Base-by-base conservation (phyloP, 345 rosid genomes). In the Eucalyptus fibrosa region DNA sequence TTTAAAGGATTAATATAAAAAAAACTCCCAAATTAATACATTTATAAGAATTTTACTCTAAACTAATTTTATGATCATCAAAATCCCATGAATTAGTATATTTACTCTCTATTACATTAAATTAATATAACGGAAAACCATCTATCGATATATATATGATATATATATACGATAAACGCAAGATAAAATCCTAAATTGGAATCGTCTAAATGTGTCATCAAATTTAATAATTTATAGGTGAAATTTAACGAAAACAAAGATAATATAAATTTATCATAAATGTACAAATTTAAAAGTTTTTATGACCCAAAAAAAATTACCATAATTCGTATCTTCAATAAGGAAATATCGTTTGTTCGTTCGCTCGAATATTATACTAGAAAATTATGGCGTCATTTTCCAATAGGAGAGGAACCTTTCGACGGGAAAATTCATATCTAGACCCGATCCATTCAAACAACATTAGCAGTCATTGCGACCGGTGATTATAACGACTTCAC, bases 201-300 rank as follows among this genome's bases (percentile, higher is more conserved):
- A 56, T 0, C 10, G 0, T 56, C 6, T n/a, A n/a, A n/a, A 0
- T 2, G 0, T 5, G 14, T 56, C 1, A 56, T 56, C 62, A 0
- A 24, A 56, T 26, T 56, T 26, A 23, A 4, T 0, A 56, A 56
- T 56, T 56, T 56, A 4, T 23, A 0, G 0, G 13, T 56, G 62
- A 56, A 56, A 56, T 56, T 56, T 56, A 23, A 56, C 1, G 0
- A 56, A 56, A 56, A 4, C 2, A 10, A 56, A 56, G 6, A 23
- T 24, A 10, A 23, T 24, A 24, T 56, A 56, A 56, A 1, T 56
- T 56, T 24, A 0, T 56, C 7, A 26, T 9, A 8, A 2, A 55
- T 56, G 0, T 56, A 56, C 3, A 0, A 9, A 5, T 56, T 56
- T 56, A 56, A 26, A 1, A 56, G 3, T 56, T 56, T 56, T 56